A percentile compares a stretch with the other conserved stretches of the same genome.
These are phyloP conservation scores for Starmera amethionina DNA, from an alignment of 805 yeast genomes.

Conservation along the genomic window DNA sequence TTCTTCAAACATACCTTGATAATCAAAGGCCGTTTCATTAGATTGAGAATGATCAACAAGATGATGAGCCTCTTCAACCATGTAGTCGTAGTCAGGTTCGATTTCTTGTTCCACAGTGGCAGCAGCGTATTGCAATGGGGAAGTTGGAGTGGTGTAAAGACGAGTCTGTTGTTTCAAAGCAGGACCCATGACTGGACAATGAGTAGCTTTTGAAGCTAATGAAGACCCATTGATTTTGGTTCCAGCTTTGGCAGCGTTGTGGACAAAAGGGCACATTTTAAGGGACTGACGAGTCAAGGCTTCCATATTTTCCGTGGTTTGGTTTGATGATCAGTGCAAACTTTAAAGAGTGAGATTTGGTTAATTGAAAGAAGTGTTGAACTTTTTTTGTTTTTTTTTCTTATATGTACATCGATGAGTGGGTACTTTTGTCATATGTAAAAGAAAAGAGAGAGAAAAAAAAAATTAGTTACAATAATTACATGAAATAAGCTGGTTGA, in stretches of 20 bases:
- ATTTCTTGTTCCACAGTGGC: conserved; percentile 15
- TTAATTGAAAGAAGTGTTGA: not conserved
- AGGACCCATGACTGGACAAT: conserved; percentile 87
- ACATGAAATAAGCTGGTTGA: too few species aligned
- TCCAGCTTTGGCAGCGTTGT: conserved; percentile 39
- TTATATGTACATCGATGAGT: not conserved
- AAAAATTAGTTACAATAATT: too few species aligned
- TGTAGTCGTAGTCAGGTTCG: too few species aligned
- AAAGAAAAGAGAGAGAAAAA: not conserved
- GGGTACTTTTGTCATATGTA: too few species aligned
- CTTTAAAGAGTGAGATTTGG: not conserved
- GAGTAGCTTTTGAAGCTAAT: conserved; percentile 41
- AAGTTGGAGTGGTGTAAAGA: conserved; percentile 21
- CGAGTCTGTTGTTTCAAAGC: conserved; percentile 38
- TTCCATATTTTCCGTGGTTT: conserved; percentile 48
- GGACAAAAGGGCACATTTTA: conserved; percentile 78
- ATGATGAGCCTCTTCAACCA: conserved; percentile 10
- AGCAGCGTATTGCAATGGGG: conserved; percentile 22
- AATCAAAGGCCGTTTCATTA: conserved; percentile 54
- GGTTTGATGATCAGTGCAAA: not conserved
- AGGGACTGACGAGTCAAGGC: conserved; percentile 66
- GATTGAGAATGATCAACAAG: conserved; percentile 27
- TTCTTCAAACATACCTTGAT: conserved; percentile 52
- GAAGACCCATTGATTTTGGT: conserved; percentile 38
- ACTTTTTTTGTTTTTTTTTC: not conserved